Evolutionary conservation across 352 stramenopile species (phyloP).

Genomic region (Phytophthora pluvialis): DNA sequence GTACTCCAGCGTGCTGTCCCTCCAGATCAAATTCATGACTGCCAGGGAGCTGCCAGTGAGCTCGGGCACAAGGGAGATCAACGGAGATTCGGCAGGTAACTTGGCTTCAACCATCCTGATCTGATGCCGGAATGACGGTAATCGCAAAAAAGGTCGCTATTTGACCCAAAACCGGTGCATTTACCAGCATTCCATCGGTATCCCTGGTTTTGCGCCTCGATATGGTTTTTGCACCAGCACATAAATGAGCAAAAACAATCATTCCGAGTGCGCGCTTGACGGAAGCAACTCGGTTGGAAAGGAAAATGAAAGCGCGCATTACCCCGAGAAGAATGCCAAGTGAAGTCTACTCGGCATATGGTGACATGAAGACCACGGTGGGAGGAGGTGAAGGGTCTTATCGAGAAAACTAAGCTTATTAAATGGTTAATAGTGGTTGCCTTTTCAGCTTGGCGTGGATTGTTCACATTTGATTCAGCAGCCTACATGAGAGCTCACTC

Average conservation of each 20-base stretch:
- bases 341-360: too few species aligned
- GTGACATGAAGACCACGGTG: too few species aligned
- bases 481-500: too few species aligned
- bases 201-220: background rate
- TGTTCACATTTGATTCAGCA: too few species aligned
- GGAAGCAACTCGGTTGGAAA: too few species aligned
- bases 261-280: too few species aligned
- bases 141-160: conserved; percentile 7
- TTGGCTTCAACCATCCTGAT: conserved; percentile 23
- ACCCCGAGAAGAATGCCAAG: too few species aligned
- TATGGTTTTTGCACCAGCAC: background rate
- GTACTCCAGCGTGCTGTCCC: background rate
- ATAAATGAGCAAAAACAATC: background rate
- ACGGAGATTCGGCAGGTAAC: background rate
- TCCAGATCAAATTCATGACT: conserved; percentile 26
- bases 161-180: conserved; percentile 17
- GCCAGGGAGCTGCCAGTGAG: background rate
- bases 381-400: too few species aligned
- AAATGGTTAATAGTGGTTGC: too few species aligned
- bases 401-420: too few species aligned
- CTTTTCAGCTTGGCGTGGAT: too few species aligned
- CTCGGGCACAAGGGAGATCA: background rate
- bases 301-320: too few species aligned
- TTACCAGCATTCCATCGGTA: conserved; percentile 23
- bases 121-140: conserved; percentile 15